These are phyloP conservation scores for Elaeis guineensis DNA, from an alignment of 176 grass and related monocot genomes.

Conservation along the genomic window DNA sequence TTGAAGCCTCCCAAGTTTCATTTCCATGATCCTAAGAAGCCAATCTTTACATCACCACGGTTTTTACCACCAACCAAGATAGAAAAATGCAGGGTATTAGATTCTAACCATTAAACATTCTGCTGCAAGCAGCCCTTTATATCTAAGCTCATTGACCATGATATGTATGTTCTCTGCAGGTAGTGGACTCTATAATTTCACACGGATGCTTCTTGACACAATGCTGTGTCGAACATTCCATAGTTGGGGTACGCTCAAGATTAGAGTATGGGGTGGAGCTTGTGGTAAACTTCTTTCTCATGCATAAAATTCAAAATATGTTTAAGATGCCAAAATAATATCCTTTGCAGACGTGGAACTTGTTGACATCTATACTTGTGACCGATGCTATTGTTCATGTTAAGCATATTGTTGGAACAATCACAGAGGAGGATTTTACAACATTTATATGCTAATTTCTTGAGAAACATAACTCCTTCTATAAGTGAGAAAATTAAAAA, in stretches of 20 bases:
- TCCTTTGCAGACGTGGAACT: too few relatives aligned
- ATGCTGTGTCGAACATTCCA: slow-evolving; percentile 61
- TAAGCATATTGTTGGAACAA: too few relatives aligned
- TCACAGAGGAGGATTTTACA: too few relatives aligned
- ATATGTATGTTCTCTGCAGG: slow-evolving; percentile 18
- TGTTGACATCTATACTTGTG: too few relatives aligned
- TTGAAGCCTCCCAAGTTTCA: slow-evolving; percentile 36
- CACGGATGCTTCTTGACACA: slow-evolving; percentile 71
- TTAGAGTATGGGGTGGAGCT: slow-evolving; percentile 53
- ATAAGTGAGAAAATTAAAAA: too few relatives aligned
- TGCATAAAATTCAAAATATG: too few relatives aligned
- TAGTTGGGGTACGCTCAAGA: slow-evolving; percentile 64
- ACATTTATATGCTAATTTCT: too few relatives aligned
- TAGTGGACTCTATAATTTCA: slow-evolving; percentile 69
- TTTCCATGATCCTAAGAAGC: slow-evolving; percentile 72
- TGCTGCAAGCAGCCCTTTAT: too few relatives aligned
- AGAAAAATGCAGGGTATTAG: slow-evolving; percentile 56
- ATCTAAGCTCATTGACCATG: too few relatives aligned
- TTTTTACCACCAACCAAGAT: slow-evolving; percentile 71
- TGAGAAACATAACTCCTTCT: too few relatives aligned
- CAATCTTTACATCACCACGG: slow-evolving; percentile 59
- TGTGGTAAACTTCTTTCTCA: slow-evolving; percentile 33
- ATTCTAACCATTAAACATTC: slow-evolving; percentile 3
- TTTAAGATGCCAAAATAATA: too few relatives aligned
- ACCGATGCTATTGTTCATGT: too few relatives aligned